Conservation (phyloP, 2,329 filamentous ascomycete species). For the Exophiala mesophila region DNA sequence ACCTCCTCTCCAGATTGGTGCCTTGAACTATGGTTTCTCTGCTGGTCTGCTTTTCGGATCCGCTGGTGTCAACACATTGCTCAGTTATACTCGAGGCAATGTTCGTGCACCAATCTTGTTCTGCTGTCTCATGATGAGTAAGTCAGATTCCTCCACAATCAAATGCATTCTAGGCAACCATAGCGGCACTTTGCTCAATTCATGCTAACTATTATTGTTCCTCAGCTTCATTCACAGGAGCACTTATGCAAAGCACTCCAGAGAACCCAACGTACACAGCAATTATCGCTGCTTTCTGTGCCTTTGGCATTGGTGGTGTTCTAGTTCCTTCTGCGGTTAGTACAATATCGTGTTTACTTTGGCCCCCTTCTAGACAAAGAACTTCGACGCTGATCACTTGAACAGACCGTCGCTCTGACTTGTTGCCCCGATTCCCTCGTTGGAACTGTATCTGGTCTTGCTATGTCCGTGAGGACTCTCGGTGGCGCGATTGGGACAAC, state of each 20-base stretch:
- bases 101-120: too few relatives aligned
- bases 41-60: too few relatives aligned
- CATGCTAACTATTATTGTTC: neutral
- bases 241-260: slow-evolving; percentile 7
- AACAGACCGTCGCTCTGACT: slow-evolving; percentile 63
- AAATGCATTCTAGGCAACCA: too few relatives aligned
- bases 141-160: too few relatives aligned
- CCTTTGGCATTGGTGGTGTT: slow-evolving; percentile 62
- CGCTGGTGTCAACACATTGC: too few relatives aligned
- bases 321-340: slow-evolving; percentile 62
- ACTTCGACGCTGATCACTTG: too few relatives aligned
- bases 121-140: too few relatives aligned
- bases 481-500: slow-evolving; percentile 62
- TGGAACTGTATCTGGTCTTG: slow-evolving; percentile 62
- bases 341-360: too few relatives aligned
- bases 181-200: slow-evolving; percentile 44
- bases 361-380: too few relatives aligned
- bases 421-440: slow-evolving; percentile 65
- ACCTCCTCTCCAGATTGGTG: too few relatives aligned
- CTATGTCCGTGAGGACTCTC: slow-evolving; percentile 63
- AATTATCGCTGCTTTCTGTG: slow-evolving; percentile 54
- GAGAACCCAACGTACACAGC: slow-evolving; percentile 41
- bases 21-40: too few relatives aligned
- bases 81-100: too few relatives aligned
- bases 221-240: slow-evolving; percentile 37